Conservation (phyloP, 2,329 filamentous ascomycete genomes). For the Aspergillus felis region DNA sequence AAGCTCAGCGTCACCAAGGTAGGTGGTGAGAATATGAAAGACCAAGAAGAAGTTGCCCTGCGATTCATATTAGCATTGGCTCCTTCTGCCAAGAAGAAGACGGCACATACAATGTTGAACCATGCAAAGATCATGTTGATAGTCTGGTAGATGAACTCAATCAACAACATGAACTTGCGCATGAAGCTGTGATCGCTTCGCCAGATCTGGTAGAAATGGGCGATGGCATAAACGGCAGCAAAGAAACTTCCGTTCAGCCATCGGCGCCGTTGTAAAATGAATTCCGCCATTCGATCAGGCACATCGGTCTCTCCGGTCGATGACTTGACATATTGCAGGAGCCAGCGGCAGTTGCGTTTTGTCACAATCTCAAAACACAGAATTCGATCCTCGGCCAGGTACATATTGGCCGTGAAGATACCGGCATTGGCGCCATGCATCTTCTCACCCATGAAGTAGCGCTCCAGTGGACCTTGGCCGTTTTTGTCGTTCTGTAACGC, state of each 20-base stretch:
- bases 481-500: conserved; percentile 96
- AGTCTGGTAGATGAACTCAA: conserved; percentile 93
- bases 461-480: conserved; percentile 84
- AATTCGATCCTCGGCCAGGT: conserved; percentile 50
- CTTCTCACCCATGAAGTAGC: conserved; percentile 96
- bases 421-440: conserved; percentile 90
- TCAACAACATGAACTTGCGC: conserved; percentile 81
- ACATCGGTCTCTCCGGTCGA: conserved; percentile 96
- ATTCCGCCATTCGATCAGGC: conserved; percentile 86
- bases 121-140: conserved; percentile 97
- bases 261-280: conserved; percentile 90
- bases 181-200: conserved; percentile 84
- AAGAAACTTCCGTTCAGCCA: conserved; percentile 99
- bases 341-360: conserved; percentile 96
- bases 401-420: conserved; percentile 89
- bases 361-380: conserved; percentile 75
- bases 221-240: conserved; percentile 89
- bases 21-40: conserved; percentile 92
- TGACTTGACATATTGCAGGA: conserved; percentile 97
- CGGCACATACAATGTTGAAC: conserved; percentile 72
- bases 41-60: conserved; percentile 95
- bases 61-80: conserved; percentile 9
- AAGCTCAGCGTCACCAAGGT: conserved; percentile 65
- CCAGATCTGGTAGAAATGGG: conserved; percentile 95
- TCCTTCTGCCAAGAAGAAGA: not conserved